Base-by-base conservation (phyloP, 176 grass and related monocot genomes). In the Carex pumila region DNA sequence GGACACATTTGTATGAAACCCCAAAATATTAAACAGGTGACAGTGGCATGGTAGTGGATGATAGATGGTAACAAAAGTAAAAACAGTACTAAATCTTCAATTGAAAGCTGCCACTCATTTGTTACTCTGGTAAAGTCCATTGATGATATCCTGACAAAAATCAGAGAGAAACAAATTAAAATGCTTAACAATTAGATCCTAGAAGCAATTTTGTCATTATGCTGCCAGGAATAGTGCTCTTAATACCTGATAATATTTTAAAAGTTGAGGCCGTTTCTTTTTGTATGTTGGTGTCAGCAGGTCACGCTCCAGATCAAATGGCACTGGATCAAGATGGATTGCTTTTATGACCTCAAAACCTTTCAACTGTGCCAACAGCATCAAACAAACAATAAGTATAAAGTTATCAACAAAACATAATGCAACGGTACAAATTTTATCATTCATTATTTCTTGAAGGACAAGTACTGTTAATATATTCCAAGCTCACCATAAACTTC, bases 251-350 rank as follows among this genome's bases (percentile, higher is more conserved):
- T 98, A 98, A 85, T 93, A 80, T 87, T 98, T 98, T 6, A 93
- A 85, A 78, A 94, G 74, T 81, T 98, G 95, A 11, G 91, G 92
- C 53, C 95, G 85, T 72, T 98, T 98, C 91, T 98, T 98, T 86
- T 98, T 98, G 89, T 93, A 98, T 10, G 95, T 98, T 4, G 95
- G 95, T 61, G 92, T 98, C 15, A 97, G 90, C 10, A 97, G 84
- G 81, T 97, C 94, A 4, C 92, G 94, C 31, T 97, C 94, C 84
- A 97, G 87, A 61, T 97, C 94, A 72, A 97, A 94, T 18, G 86
- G 94, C 60, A 69, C 85, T 0, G 92, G 90, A 52, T 97, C 94
- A 3, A 97, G 92, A 87, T 97, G 92, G 89, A 97, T 82, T 36
- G 92, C 92, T 90, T 83, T 94, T 79, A 97, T 79, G 81, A 97